Base-by-base conservation (phyloP, 2,329 filamentous ascomycete species). In the Xylaria hypoxylon region DNA sequence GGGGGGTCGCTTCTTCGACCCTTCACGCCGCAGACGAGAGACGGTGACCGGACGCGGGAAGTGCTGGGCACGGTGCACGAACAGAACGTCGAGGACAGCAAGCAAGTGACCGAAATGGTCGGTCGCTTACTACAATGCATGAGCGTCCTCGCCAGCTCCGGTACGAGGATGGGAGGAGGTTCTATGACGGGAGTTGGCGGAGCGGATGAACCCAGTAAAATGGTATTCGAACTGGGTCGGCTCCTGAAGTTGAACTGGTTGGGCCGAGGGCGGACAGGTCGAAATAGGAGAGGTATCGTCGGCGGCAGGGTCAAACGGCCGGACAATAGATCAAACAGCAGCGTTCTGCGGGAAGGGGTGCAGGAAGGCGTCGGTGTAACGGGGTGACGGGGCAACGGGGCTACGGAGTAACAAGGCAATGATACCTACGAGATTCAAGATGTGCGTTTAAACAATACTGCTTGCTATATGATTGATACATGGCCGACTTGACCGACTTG, bases 231-330 rank as follows among this genome's bases (percentile, higher is more conserved):
- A 74, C 82, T 99, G 68, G 93, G 91, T 64, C 91, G 93, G 76
- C 89, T 96, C 73, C 83, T 99, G 68, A 99, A 98, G 80, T 89
- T 97, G 74, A 99, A 99, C 79, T 99, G 96, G 96, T 85, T 99
- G 1, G 95, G 95, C 0, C 85, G 96, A 52, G 95, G 95, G 0
- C 83, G 96, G 40, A 98, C 94, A 3, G 96, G 96, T 0, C 85
- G 96, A 69, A 96, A 98, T 78, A 83, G 96, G 59, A 88, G 93
- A 70, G 96, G 96, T 0, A 95, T 97, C 76, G 94, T 98, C 0
- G 94, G 94, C 1, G 86, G 85, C 0, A 78, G 86, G 59, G 85
- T 87, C 10, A 81, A 81, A 70, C 79, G 85, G 57, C 83, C 84
- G 26, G 70, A 73, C 51, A 70, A 71, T n/a, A 68, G 51, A 50